These are phyloP conservation scores for Colletotrichum sp. DNA, from an alignment of 2,329 filamentous ascomycete species.

Conservation along the genomic window DNA sequence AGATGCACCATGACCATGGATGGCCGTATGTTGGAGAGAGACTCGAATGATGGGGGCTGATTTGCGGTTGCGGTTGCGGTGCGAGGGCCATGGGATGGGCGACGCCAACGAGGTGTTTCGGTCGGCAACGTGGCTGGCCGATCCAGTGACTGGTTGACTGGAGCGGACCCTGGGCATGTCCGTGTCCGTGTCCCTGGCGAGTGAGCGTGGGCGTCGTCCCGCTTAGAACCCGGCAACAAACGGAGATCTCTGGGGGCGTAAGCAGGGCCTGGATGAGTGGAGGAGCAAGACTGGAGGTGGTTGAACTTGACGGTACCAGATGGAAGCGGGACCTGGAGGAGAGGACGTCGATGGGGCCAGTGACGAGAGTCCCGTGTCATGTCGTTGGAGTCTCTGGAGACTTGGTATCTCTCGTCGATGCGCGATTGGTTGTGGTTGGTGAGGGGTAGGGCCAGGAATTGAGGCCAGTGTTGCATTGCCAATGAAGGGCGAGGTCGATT, in stretches of 20 bases:
- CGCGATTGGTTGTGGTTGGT: conserved; percentile 5
- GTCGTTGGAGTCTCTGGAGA: conserved; percentile 2
- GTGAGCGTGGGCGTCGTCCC: neutral
- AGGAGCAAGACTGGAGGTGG: neutral
- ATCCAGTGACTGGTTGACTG: neutral
- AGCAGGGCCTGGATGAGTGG: neutral
- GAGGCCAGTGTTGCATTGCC: conserved; percentile 14
- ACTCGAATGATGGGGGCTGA: neutral
- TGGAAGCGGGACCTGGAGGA: neutral
- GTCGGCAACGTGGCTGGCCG: neutral
- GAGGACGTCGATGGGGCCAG: neutral
- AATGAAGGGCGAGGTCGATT: neutral
- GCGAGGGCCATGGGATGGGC: neutral
- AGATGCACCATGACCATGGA: neutral
- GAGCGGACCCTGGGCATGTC: neutral
- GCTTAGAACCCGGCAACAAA: conserved; percentile 8
- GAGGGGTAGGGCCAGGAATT: conserved; percentile 10
- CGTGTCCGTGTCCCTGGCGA: neutral
- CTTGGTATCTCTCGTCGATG: conserved; percentile 5
- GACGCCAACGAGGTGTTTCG: neutral
- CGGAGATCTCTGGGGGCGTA: conserved; percentile 9
- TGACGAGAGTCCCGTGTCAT: conserved; percentile 12
- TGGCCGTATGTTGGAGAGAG: neutral
- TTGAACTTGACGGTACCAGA: neutral
- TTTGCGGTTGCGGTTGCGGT: neutral